Evolutionary conservation across 176 grass and related monocot species (phyloP), one percentile per base, ranked within the genome.

Genomic region (Themeda triandra): DNA sequence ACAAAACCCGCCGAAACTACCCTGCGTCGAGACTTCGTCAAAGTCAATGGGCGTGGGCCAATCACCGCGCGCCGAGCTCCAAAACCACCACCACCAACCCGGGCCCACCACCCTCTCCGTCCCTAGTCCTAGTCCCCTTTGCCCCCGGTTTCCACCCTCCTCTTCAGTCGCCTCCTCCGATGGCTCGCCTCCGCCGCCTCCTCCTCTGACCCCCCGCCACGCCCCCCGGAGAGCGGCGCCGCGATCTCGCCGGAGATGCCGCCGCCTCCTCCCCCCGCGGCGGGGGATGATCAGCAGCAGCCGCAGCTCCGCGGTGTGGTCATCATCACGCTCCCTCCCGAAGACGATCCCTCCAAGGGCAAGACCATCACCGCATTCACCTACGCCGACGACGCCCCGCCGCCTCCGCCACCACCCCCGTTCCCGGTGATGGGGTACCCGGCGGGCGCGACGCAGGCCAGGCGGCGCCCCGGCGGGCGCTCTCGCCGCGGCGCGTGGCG

Each of bases 341-440:
- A 88, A 60, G 96, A 96, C 71, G 81, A 99, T n/a, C 91, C 93
- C n/a, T 96, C 86, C 86, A 99, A 99, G 86, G 96, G 96, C 65
- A 99, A 99, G 83, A 99, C 93, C 41, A 77, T 99, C 88, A 99
- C 96, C 10, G 96, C 93, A 78, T 99, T 89, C 91, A 88, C 97
- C 81, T 87, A 92, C 86, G 88, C 91, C 90, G 90, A 94, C 79
- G 84, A 85, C 7, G 3, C 78, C 82, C 9, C 28, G 2, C 5
- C 78, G 79, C 11, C 28, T 33, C 33, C 33, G 0, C 21, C 19
- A 75, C 76, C 36, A 6, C 28, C 32, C 10, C 72, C 36, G 10
- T n/a, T 28, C 8, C 72, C 82, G 8, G n/a, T 17, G 42, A 69
- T 60, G 46, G 27, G 69, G 12, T 56, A 40, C 66, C 18, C 87